These are phyloP conservation scores for Dothideomycetes sp. DNA, from an alignment of 2,329 filamentous ascomycete species.

Conservation along the genomic window DNA sequence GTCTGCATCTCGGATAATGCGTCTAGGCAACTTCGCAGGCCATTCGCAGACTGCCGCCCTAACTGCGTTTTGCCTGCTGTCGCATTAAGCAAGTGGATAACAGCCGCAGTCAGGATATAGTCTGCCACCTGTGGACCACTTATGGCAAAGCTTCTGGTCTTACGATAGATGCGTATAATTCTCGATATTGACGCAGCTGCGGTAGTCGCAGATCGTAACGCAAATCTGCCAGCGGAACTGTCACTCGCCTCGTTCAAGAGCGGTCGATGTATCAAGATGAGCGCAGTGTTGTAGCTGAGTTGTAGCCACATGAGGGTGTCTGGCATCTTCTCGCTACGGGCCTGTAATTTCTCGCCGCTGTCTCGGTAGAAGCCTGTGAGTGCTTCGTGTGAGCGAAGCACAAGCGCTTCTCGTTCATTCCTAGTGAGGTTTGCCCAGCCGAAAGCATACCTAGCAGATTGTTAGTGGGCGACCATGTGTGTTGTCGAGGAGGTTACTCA, in stretches of 20 bases:
- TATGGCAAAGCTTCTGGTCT: background rate
- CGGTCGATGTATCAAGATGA: background rate
- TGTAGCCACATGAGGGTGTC: background rate
- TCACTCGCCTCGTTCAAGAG: background rate
- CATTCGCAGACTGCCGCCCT: constrained; percentile 1
- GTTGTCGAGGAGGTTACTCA: too few species aligned
- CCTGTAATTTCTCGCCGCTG: background rate
- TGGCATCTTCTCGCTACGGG: background rate
- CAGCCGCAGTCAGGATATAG: background rate
- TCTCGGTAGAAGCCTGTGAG: background rate
- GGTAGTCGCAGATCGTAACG: background rate
- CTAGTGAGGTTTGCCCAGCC: background rate
- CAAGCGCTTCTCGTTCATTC: background rate
- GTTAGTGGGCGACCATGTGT: background rate
- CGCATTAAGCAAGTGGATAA: background rate
- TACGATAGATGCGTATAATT: background rate
- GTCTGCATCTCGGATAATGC: background rate
- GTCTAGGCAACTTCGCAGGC: background rate
- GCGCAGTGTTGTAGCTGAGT: background rate
- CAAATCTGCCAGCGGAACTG: background rate
- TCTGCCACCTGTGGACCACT: background rate
- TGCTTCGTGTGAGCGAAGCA: background rate
- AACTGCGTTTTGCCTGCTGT: background rate
- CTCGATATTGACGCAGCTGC: background rate
- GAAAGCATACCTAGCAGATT: background rate